Percentiles rank a stretch among this genome's conserved stretches.
Conservation (phyloP, 2,329 filamentous ascomycete species). For the Sporothrix euskadiensis region DNA sequence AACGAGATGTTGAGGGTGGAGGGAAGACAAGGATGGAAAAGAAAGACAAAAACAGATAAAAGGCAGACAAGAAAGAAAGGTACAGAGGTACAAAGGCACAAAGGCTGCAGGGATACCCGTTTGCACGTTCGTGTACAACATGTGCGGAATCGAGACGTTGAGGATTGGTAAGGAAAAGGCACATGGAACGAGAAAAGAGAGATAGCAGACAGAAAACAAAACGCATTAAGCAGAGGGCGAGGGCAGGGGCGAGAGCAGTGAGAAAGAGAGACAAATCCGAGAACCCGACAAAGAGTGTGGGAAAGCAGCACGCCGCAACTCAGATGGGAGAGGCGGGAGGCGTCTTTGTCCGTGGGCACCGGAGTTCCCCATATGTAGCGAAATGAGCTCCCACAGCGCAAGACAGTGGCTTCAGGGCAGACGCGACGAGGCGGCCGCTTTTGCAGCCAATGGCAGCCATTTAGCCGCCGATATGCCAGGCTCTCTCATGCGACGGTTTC, state of each 20-base stretch:
- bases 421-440: not conserved
- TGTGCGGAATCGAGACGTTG: not conserved
- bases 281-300: not conserved
- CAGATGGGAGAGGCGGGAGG: conserved; percentile 7
- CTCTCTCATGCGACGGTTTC: not conserved
- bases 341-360: conserved; percentile 30
- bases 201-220: not conserved
- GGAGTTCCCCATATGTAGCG: conserved; percentile 35
- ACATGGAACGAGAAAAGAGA: not conserved
- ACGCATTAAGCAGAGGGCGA: not conserved
- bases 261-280: not conserved
- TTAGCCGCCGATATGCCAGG: conserved; percentile 25
- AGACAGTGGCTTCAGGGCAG: conserved; percentile 22
- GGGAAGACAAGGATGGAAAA: not conserved
- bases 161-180: not conserved
- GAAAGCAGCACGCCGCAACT: not conserved
- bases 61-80: not conserved
- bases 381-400: conserved; percentile 33
- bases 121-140: not conserved
- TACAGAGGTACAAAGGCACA: not conserved
- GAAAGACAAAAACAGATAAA: not conserved
- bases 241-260: not conserved
- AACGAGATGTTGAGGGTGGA: not conserved
- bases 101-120: not conserved
- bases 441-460: conserved; percentile 24